Evolutionary conservation across 2,329 filamentous ascomycete genomes (phyloP).

Genomic region (Nemania sp.): DNA sequence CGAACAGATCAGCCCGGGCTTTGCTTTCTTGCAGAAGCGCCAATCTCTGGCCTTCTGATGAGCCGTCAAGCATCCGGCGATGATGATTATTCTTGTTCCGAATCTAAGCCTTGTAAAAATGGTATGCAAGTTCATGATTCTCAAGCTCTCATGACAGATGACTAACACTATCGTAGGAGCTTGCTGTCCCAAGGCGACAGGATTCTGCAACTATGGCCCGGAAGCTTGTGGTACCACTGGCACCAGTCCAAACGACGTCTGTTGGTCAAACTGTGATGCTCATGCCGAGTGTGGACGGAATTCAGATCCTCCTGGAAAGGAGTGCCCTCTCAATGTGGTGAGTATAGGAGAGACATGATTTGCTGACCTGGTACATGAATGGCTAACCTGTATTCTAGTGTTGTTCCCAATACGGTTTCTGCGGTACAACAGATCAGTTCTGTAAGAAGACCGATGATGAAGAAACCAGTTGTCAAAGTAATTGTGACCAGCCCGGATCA

Average conservation of each 20-base stretch:
- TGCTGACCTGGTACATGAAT: no score
- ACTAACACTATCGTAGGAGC: slow-evolving; percentile 12
- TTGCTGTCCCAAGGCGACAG: slow-evolving; percentile 13
- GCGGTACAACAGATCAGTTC: slow-evolving; percentile 4
- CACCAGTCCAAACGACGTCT: slow-evolving; percentile 34
- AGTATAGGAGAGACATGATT: no score
- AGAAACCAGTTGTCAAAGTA: slow-evolving; percentile 31
- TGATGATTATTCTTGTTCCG: slow-evolving; percentile 2
- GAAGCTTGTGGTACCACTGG: slow-evolving; percentile 31
- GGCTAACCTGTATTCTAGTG: background rate
- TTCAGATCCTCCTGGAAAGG: no score
- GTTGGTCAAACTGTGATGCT: slow-evolving; percentile 40
- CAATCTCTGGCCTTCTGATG: background rate
- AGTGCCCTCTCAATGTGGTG: background rate
- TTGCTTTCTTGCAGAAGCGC: no score
- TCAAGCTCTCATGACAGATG: background rate
- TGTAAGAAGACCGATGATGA: slow-evolving; percentile 23
- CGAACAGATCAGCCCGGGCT: background rate
- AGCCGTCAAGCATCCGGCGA: no score
- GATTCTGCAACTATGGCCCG: slow-evolving; percentile 15
- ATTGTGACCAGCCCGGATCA: slow-evolving; percentile 28
- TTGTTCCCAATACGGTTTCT: background rate
- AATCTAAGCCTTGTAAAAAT: slow-evolving; percentile 12
- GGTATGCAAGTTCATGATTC: slow-evolving; percentile 20
- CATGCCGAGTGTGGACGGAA: slow-evolving; percentile 40